These are phyloP conservation scores for Batrachochytrium dendrobatidis DNA, from an alignment of 371 early-diverging fungal genomes.

Conservation along the genomic window DNA sequence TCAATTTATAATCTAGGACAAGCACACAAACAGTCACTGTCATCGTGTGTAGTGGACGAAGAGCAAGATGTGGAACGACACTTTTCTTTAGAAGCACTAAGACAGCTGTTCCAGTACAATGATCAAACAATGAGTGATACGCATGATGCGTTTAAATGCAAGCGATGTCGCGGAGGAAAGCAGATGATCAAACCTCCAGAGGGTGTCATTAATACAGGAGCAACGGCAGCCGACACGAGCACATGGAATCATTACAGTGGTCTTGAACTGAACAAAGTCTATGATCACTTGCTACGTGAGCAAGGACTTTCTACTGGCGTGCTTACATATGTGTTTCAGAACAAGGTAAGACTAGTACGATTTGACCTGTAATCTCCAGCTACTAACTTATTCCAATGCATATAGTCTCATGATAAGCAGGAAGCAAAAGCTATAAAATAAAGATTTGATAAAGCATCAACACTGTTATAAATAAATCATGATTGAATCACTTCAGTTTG, in stretches of 20 bases:
- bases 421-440: background rate
- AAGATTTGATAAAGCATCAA: too few relatives aligned
- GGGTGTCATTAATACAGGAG: slow-evolving; percentile 36
- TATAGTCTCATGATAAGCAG: slow-evolving; percentile 1
- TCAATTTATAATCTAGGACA: slow-evolving; percentile 27
- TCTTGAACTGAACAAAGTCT: slow-evolving; percentile 56
- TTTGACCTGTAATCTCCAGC: too few relatives aligned
- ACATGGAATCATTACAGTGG: slow-evolving; percentile 80
- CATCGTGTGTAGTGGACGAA: slow-evolving; percentile 87
- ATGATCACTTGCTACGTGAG: slow-evolving; percentile 67
- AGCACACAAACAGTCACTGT: slow-evolving; percentile 63
- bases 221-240: slow-evolving; percentile 45
- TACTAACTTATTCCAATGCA: too few relatives aligned
- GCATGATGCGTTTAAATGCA: slow-evolving; percentile 93
- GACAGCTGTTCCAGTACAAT: slow-evolving; percentile 78
- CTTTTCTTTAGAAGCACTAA: slow-evolving; percentile 82
- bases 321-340: slow-evolving; percentile 88
- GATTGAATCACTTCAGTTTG: too few relatives aligned
- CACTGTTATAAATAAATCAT: too few relatives aligned
- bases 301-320: slow-evolving; percentile 51
- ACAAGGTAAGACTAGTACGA: slow-evolving; percentile 72
- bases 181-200: slow-evolving; percentile 58
- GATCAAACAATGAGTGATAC: slow-evolving; percentile 79
- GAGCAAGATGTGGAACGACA: slow-evolving; percentile 85
- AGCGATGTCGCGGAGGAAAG: slow-evolving; percentile 71